Percentiles rank a stretch among this genome's conserved stretches.
Evolutionary conservation across 2,329 filamentous ascomycete species (phyloP).

Genomic region (Aspergillus tubingensis): DNA sequence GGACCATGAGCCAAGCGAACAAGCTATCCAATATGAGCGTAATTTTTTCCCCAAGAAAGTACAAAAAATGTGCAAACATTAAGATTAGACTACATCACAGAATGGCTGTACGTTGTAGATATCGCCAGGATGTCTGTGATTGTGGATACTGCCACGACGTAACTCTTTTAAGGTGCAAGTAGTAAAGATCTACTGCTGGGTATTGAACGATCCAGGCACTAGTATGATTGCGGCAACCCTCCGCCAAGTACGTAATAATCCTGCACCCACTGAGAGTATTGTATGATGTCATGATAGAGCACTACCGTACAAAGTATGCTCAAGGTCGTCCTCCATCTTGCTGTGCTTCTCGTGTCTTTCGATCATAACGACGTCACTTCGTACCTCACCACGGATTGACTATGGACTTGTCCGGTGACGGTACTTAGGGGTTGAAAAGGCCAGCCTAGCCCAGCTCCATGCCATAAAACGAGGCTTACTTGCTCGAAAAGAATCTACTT

Average conservation of each 20-base stretch:
- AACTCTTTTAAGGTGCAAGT: neutral
- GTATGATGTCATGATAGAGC: slow-evolving; percentile 1
- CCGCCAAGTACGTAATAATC: neutral
- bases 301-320: neutral
- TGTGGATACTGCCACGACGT: too few species aligned
- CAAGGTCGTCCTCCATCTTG: neutral
- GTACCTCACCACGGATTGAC: slow-evolving; percentile 3
- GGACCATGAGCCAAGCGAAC: too few species aligned
- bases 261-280: neutral
- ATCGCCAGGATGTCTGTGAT: too few species aligned
- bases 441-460: neutral
- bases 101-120: too few species aligned
- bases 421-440: neutral
- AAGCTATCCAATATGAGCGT: too few species aligned
- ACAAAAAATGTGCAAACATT: too few species aligned
- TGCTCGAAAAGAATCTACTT: neutral
- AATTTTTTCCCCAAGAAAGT: too few species aligned
- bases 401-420: slow-evolving; percentile 11
- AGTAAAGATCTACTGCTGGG: neutral
- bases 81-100: too few species aligned
- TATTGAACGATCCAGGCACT: neutral
- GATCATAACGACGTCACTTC: slow-evolving; percentile 34
- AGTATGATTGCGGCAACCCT: neutral
- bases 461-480: neutral
- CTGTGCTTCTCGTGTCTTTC: slow-evolving; percentile 12